Evolutionary conservation across 805 yeast species (phyloP).

Genomic region (Brettanomyces nanus): DNA sequence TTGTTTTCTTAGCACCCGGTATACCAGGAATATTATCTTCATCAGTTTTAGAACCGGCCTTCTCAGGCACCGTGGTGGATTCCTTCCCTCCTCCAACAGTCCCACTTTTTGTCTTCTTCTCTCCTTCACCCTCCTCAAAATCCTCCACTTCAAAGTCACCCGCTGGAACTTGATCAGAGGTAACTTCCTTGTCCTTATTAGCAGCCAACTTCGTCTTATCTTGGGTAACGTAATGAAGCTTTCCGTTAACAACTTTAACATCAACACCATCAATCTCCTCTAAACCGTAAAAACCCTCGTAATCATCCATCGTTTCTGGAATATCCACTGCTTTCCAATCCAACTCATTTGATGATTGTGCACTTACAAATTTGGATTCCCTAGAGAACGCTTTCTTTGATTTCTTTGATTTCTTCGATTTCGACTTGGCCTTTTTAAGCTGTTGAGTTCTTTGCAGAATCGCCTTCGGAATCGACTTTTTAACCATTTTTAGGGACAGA

Average conservation of each 20-base stretch:
- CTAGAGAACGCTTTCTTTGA: too few species aligned
- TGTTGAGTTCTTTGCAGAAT: too few species aligned
- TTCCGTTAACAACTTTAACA: slow-evolving; percentile 65
- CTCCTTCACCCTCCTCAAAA: slow-evolving; percentile 14
- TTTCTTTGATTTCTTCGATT: too few species aligned
- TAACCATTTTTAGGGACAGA: too few species aligned
- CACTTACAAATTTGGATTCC: too few species aligned
- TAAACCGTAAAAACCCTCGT: slow-evolving; percentile 84
- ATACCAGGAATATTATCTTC: slow-evolving; percentile 3
- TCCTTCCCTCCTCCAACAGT: slow-evolving; percentile 5
- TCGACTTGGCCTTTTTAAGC: too few species aligned
- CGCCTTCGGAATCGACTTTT: too few species aligned
- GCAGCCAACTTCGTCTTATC: slow-evolving; percentile 21
- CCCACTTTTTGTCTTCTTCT: slow-evolving; percentile 6
- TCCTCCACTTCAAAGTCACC: slow-evolving; percentile 19
- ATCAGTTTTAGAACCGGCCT: slow-evolving; percentile 8
- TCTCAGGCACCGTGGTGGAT: slow-evolving; percentile 3
- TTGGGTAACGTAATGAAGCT: slow-evolving; percentile 46
- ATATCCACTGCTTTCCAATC: slow-evolving; percentile 78
- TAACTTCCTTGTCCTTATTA: slow-evolving; percentile 13
- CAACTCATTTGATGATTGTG: slow-evolving; percentile 34
- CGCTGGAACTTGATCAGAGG: slow-evolving; percentile 17
- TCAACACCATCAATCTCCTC: slow-evolving; percentile 94
- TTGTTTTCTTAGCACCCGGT: slow-evolving; percentile 3
- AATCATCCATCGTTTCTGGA: slow-evolving; percentile 78